A percentile compares a stretch with the other conserved stretches of the same genome.
Evolutionary conservation across 2,329 filamentous ascomycete genomes (phyloP).

Genomic region (Epichloe gansuensis): DNA sequence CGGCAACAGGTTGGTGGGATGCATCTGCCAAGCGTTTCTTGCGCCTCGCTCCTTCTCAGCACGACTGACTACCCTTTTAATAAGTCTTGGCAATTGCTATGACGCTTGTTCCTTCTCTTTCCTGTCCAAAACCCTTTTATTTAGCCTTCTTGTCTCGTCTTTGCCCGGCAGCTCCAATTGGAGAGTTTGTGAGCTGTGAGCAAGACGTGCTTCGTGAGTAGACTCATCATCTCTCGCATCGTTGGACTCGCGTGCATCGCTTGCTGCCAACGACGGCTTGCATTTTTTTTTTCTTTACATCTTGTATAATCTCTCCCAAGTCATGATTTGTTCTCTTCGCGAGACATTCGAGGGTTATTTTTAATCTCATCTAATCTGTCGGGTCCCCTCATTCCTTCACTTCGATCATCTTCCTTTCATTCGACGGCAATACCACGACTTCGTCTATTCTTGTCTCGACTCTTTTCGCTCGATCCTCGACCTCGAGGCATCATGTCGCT

Average conservation of each 20-base stretch:
- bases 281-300: not conserved
- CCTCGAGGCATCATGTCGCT: constrained; percentile 13
- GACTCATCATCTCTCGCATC: not conserved
- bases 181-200: not conserved
- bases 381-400: not conserved
- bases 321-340: not conserved
- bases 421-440: not conserved
- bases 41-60: constrained; percentile 56
- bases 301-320: not conserved
- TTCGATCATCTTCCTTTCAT: not conserved
- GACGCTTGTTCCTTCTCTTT: not conserved
- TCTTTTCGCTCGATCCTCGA: not conserved
- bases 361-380: not conserved
- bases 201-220: not conserved
- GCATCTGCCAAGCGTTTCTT: constrained; percentile 51
- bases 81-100: not conserved
- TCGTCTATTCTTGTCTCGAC: not conserved
- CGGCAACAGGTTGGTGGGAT: not conserved
- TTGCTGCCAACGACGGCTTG: not conserved
- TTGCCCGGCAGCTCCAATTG: not conserved
- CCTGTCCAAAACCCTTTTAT: not conserved
- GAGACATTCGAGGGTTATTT: not conserved
- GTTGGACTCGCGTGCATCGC: not conserved
- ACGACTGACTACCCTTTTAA: not conserved
- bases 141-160: not conserved